Evolutionary conservation across 106 monocot genomes (phyloP), one percentile per base, ranked within the genome.

Genomic region (Dactylorhiza incarnata): DNA sequence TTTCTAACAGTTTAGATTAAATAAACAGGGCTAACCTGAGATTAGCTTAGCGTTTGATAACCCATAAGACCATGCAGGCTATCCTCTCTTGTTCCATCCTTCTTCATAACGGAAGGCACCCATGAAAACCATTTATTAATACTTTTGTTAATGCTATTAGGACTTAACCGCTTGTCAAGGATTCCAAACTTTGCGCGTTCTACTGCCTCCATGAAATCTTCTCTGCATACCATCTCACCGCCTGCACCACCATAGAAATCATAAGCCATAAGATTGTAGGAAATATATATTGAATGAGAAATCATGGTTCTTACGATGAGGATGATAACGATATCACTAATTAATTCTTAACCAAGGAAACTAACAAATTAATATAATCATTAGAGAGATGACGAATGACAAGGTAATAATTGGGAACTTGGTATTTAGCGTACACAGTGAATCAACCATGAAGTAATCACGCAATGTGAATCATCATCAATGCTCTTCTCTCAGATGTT

Each of bases 181-280:
- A 93, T 90, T 13, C 95, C 95, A 79, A 84, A 95, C 77, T 90
- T 95, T 48, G 93, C 88, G 68, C 92, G 84, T 71, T 90, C 95
- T 61, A 95, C 78, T 20, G 95, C 90, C 73, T 82, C 84, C 88
- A 95, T 87, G 52, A 95, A 78, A 78, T 95, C 90, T 75, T 93
- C 95, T 67, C 92, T 84, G 29, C 66, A 81, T 47, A 93, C 90
- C 0, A 74, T 69, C 14, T 89, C 88, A 71, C 86, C 90, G 75
- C 90, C 95, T 95, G 73, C 13, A 48, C 77, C 20, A 59, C 8
- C n/a, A 59, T 1, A 59, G 5, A 37, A 37, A 37, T 3, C 1
- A 3, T 37, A 37, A 37, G 37, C 37, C 0, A 37, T 37, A 37
- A 37, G 3, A 37, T 37, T 37, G 37, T 37, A 37, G 37, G 37